These are phyloP conservation scores for Hemileia vastatrix DNA, from an alignment of 1,284 basidiomycete species.

Conservation along the genomic window DNA sequence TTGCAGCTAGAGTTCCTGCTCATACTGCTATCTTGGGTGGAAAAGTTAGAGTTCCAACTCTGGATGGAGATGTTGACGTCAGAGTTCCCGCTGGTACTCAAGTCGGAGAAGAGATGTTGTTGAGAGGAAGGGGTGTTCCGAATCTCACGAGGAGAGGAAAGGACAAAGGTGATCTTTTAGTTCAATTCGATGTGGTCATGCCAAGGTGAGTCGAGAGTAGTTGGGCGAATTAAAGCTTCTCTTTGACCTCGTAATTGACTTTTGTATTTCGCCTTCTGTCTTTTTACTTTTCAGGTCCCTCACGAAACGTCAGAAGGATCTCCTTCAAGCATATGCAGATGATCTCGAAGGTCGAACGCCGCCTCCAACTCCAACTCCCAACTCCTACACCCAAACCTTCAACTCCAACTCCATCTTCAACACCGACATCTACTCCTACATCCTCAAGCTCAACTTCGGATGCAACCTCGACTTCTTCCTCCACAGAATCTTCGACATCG, in stretches of 20 bases:
- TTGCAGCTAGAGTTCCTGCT: slow-evolving; percentile 37
- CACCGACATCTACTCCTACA: too few relatives aligned
- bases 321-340: slow-evolving; percentile 83
- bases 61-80: slow-evolving; percentile 41
- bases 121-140: slow-evolving; percentile 39
- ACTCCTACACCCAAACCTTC: too few relatives aligned
- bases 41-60: slow-evolving; percentile 39
- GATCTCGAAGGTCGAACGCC: slow-evolving; percentile 65
- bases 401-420: too few relatives aligned
- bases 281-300: slow-evolving; percentile 55
- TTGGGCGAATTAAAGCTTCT: not conserved
- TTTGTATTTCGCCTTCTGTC: too few relatives aligned
- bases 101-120: slow-evolving; percentile 42
- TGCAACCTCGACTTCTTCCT: too few relatives aligned
- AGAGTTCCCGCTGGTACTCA: slow-evolving; percentile 41
- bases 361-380: slow-evolving; percentile 31
- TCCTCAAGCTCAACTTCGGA: too few relatives aligned
- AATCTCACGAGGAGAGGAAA: too few relatives aligned
- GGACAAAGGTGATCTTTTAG: slow-evolving; percentile 40
- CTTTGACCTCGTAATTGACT: too few relatives aligned
- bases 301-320: slow-evolving; percentile 69
- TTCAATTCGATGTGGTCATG: slow-evolving; percentile 42
- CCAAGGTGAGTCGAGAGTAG: slow-evolving; percentile 28
- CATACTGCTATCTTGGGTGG: slow-evolving; percentile 42
- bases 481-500: too few relatives aligned